Evolutionary conservation across 306 rosid species (phyloP), one percentile per base, ranked within the genome.

Genomic region (Fagus sylvatica): DNA sequence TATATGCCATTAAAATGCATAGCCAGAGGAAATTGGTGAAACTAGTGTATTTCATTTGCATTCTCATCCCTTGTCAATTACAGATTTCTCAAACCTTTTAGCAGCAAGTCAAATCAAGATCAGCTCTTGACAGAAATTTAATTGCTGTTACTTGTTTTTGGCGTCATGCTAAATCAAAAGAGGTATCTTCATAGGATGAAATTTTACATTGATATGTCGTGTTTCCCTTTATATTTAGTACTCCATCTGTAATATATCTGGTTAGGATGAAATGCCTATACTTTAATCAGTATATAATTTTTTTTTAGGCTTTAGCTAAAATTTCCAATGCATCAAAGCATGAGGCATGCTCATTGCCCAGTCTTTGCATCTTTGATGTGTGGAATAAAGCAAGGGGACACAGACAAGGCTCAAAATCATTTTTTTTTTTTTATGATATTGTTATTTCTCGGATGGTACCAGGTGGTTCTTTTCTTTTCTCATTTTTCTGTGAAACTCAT

Each of bases 301-400:
- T 49, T 22, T 81, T 77, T 46, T 83, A 92, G 98, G 93, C 95
- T 10, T 89, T 89, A 73, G 91, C 85, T 65, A 97, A 94, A 88
- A 88, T 94, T 73, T 76, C 82, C 70, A 90, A 86, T 85, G 91
- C 94, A 60, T 87, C 94, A 51, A 94, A 89, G 80, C 87, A 76
- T 16, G 97, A 92, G 85, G 93, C 97, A 68, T 76, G 74, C 80
- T 83, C 77, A n/a, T 82, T 94, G 78, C 87, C 82, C 32, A 74
- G 79, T 36, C 88, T 1, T 79, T 81, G 92, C 97, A 82, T 89
- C 42, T 82, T 85, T 62, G 73, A 81, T 60, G 83, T 77, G 12
- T 79, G 85, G 73, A 82, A 64, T 61, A 66, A 42, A 32, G 75
- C 73, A 75, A 65, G 36, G 70, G 84, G 79, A 73, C 76, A 84